These are phyloP conservation scores for Coffea eugenioides DNA, from an alignment of 257 asterid genomes.

Conservation along the genomic window DNA sequence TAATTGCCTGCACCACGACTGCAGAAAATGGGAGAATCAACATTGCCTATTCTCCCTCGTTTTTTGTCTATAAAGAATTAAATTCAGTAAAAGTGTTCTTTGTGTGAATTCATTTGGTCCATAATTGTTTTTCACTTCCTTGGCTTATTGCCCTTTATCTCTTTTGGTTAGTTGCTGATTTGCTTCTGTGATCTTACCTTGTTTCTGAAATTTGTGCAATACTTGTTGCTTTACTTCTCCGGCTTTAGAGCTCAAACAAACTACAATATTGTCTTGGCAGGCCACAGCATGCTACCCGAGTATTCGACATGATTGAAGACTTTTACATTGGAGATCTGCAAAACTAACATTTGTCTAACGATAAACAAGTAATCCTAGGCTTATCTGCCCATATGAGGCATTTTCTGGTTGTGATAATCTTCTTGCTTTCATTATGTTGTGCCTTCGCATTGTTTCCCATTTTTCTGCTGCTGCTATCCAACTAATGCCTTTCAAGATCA, in stretches of 20 bases:
- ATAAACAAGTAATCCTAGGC: not conserved
- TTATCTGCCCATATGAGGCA: constrained; percentile 6
- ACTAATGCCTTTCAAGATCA: not conserved
- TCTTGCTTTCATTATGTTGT: not conserved
- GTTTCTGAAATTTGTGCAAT: not conserved
- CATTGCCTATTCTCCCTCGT: not conserved
- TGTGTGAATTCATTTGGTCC: not conserved
- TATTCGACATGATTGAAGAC: constrained; percentile 88
- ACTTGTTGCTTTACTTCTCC: constrained; percentile 1
- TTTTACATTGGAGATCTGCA: constrained; percentile 65
- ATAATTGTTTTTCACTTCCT: not conserved
- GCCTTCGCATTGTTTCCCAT: not conserved
- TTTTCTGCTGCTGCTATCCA: not conserved
- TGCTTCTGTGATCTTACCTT: not conserved
- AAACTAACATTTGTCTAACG: constrained; percentile 23
- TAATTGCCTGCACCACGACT: not conserved
- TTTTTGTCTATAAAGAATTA: not conserved
- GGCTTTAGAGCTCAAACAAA: constrained; percentile 17
- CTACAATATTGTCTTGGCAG: constrained; percentile 33
- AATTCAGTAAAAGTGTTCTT: not conserved
- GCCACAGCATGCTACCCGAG: constrained; percentile 94
- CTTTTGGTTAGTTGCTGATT: constrained; percentile 1
- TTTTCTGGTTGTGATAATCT: not conserved
- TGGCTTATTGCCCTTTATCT: not conserved
- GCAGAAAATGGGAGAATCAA: not conserved